phyloP scores from a whole-genome alignment of 2,329 filamentous ascomycete species.

The Talaromyces albobiverticillius region DNA sequence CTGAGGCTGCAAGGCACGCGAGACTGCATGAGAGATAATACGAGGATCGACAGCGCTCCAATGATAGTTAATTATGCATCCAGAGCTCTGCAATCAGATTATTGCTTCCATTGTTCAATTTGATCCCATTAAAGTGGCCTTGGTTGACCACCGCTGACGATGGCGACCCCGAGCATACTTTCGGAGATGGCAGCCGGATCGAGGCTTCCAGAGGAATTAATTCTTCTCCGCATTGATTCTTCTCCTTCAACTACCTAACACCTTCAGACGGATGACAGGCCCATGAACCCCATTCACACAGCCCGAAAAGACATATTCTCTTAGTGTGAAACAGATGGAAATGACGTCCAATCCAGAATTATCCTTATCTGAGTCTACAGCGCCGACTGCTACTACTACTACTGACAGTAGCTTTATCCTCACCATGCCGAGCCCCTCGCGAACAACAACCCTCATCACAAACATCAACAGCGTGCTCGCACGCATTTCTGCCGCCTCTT shows the following conservation, averaged over 20 bases:
- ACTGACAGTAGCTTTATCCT: not conserved
- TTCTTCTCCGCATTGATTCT: not conserved
- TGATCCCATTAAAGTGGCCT: not conserved
- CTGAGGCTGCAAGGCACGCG: not conserved
- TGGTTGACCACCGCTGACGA: not conserved
- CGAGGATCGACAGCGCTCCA: not conserved
- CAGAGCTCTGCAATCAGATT: not conserved
- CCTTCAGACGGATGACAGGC: not conserved
- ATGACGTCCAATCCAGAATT: not conserved
- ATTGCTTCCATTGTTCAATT: not conserved
- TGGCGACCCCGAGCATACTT: not conserved
- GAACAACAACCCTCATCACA: conserved; percentile 61
- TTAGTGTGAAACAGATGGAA: not conserved
- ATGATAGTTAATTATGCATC: not conserved
- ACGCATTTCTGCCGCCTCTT: conserved; percentile 48
- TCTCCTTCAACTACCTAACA: not conserved
- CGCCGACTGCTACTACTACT: not conserved
- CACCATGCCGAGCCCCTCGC: conserved; percentile 44
- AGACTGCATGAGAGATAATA: not conserved
- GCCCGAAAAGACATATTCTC: no score
- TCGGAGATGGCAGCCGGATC: not conserved
- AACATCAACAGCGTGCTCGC: conserved; percentile 61
- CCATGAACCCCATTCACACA: no score
- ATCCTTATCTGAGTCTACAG: not conserved
- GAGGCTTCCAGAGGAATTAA: no score